Conservation (phyloP, 768 basidiomycete species). For the Cantharellus cinnabarinus region DNA sequence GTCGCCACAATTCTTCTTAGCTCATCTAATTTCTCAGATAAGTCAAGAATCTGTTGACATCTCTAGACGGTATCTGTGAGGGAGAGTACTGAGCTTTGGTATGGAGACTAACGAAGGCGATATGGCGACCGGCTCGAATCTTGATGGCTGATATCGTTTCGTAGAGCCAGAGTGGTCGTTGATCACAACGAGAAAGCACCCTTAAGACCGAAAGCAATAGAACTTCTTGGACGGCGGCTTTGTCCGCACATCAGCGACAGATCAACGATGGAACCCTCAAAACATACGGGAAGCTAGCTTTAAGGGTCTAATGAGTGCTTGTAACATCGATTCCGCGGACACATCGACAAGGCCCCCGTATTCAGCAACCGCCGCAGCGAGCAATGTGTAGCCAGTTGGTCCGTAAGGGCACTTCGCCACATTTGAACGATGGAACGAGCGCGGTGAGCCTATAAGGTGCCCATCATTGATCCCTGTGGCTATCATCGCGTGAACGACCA, state of each 20-base stretch:
- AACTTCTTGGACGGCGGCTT: constrained; percentile 55
- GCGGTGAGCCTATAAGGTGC: too few species aligned
- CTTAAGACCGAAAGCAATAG: constrained; percentile 54
- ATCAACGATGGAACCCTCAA: constrained; percentile 28
- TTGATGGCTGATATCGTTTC: constrained; percentile 25
- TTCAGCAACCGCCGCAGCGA: constrained; percentile 48
- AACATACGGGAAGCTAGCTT: constrained; percentile 22
- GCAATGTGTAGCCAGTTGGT: constrained; percentile 44
- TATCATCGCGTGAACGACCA: constrained; percentile 8
- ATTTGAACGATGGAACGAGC: neutral
- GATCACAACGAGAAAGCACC: constrained; percentile 35
- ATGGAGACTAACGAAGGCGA: constrained; percentile 29
- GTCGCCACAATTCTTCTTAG: constrained; percentile 14
- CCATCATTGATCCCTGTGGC: neutral
- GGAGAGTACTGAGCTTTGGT: neutral
- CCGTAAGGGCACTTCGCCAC: constrained; percentile 14
- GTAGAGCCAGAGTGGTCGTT: constrained; percentile 28
- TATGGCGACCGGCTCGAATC: constrained; percentile 29
- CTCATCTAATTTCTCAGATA: constrained; percentile 25
- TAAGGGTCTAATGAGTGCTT: constrained; percentile 20
- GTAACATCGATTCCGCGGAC: constrained; percentile 17
- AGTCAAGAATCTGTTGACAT: constrained; percentile 42
- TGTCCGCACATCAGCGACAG: neutral
- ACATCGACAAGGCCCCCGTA: constrained; percentile 32
- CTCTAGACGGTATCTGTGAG: constrained; percentile 25